Evolutionary conservation across 768 basidiomycete species (phyloP), one percentile per base, ranked within the genome.

Genomic region (Russula abietina): DNA sequence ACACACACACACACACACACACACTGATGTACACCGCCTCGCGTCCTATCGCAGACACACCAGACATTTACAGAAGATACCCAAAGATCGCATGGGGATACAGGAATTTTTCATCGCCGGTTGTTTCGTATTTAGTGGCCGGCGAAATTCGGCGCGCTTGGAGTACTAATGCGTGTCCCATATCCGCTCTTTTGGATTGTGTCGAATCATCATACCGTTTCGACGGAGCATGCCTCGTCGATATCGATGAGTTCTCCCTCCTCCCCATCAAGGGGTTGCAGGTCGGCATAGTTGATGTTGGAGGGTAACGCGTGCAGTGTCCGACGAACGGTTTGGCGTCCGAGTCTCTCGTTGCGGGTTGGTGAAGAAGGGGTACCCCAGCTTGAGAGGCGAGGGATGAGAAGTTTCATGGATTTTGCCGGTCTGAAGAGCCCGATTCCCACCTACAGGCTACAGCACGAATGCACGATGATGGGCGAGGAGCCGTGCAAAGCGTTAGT

Each of bases 191-290:
- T n/a, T n/a, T n/a, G n/a, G n/a, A n/a, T n/a, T 39, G 41, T 16
- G 33, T 9, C n/a, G 50, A 19, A 50, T 65, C n/a, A n/a, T n/a
- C 78, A 69, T 84, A 82, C 62, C 39, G 17, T 16, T n/a, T 61
- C 67, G 6, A 88, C 82, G 72, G 85, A 88, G 71, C 88, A 91
- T 2, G 86, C 89, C n/a, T n/a, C n/a, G n/a, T n/a, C n/a, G n/a
- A n/a, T n/a, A n/a, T 91, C 91, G 41, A 93, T 82, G 56, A 91
- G 77, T 66, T 91, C 89, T 17, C 89, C 92, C 71, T 91, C 91
- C 68, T 93, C 91, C n/a, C 88, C 88, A 65, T 89, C 88, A 49
- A 93, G 80, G 0, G 91, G 91, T 24, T 80, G 79, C 38, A 88
- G 73, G 57, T 83, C 80, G 17, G 80, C 76, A 65, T 84, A 88